These are phyloP conservation scores for Mucor ambiguus DNA, from an alignment of 371 early-diverging fungal species.

Conservation along the genomic window DNA sequence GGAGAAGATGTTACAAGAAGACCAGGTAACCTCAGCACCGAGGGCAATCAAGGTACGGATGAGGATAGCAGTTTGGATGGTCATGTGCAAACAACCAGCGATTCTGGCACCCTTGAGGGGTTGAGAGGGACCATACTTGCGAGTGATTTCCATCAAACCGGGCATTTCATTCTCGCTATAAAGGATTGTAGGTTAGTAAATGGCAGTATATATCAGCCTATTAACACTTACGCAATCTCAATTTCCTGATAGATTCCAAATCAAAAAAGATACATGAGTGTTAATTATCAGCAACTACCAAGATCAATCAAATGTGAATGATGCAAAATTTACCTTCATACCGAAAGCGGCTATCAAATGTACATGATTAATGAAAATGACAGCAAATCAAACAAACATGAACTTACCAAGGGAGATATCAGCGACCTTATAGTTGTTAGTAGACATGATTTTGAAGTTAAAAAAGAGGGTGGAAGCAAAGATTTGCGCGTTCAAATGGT, in stretches of 20 bases:
- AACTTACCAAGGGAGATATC: slow-evolving; percentile 91
- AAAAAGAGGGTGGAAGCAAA: slow-evolving; percentile 15
- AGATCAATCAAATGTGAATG: not conserved
- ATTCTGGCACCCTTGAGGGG: slow-evolving; percentile 97
- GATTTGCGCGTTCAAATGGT: not conserved
- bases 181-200: slow-evolving; percentile 24
- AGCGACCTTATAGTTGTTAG: slow-evolving; percentile 59
- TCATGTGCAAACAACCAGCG: slow-evolving; percentile 99
- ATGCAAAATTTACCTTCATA: slow-evolving; percentile 28
- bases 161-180: slow-evolving; percentile 99
- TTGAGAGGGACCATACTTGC: slow-evolving; percentile 90
- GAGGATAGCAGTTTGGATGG: slow-evolving; percentile 97
- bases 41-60: slow-evolving; percentile 96
- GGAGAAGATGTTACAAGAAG: slow-evolving; percentile 99
- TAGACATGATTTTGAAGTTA: slow-evolving; percentile 19
- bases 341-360: slow-evolving; percentile 47
- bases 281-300: slow-evolving; percentile 6
- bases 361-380: not conserved
- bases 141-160: slow-evolving; percentile 93
- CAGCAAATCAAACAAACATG: not conserved
- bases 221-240: slow-evolving; percentile 41
- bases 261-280: not conserved
- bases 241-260: slow-evolving; percentile 40
- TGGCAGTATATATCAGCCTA: not conserved
- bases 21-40: slow-evolving; percentile 98